Conservation (phyloP, 805 yeast species). For the Saccharomyces jurei region DNA sequence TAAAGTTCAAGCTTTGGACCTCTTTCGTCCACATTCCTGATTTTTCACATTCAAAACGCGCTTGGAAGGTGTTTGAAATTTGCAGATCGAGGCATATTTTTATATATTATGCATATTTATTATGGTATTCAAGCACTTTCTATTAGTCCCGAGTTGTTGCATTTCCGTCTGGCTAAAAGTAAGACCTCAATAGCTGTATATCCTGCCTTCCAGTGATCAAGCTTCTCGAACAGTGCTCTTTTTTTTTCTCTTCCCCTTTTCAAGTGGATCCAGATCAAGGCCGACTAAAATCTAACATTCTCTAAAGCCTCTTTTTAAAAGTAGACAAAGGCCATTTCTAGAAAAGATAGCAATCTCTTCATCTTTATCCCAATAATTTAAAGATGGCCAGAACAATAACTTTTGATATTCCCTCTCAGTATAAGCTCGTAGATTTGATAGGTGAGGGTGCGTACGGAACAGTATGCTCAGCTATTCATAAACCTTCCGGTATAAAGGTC, state of each 20-base stretch:
- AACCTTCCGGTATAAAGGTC: slow-evolving; percentile 51
- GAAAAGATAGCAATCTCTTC: not conserved
- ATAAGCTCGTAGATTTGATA: slow-evolving; percentile 48
- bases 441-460: slow-evolving; percentile 84
- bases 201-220: not conserved
- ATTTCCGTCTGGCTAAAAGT: not conserved
- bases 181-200: not conserved
- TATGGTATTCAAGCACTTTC: not conserved
- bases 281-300: not conserved
- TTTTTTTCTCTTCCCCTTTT: not conserved
- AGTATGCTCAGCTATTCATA: slow-evolving; percentile 62
- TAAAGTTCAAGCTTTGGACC: not conserved
- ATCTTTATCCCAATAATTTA: not conserved
- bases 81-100: not conserved
- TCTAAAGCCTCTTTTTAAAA: not conserved
- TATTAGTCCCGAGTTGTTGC: not conserved
- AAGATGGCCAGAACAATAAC: slow-evolving; percentile 40
- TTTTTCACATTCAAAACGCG: not conserved
- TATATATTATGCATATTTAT: not conserved
- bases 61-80: not conserved
- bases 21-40: not conserved
- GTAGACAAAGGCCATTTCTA: not conserved
- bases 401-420: slow-evolving; percentile 57
- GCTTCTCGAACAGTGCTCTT: not conserved
- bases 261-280: not conserved